Evolutionary conservation across 2,329 filamentous ascomycete species (phyloP).

Genomic region (Pseudogymnoascus sp.): DNA sequence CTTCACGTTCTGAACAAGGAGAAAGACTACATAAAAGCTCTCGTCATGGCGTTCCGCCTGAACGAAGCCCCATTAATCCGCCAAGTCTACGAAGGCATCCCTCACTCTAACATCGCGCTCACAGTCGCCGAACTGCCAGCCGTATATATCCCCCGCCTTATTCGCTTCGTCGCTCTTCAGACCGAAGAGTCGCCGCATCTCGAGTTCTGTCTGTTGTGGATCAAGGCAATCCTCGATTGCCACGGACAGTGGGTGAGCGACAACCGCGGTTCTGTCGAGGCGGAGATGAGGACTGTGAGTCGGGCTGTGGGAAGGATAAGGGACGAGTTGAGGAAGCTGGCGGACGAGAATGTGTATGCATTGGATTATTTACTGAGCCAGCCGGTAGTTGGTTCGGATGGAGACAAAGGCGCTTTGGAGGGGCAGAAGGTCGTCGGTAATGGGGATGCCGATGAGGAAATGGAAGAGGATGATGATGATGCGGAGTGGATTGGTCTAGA

Average conservation of each 20-base stretch:
- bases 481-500: slow-evolving; percentile 49
- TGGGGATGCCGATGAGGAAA: slow-evolving; percentile 28
- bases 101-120: slow-evolving; percentile 64
- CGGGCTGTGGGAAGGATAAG: slow-evolving; percentile 74
- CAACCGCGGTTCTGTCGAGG: slow-evolving; percentile 68
- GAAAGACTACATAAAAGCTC: slow-evolving; percentile 78
- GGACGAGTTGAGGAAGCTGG: slow-evolving; percentile 72
- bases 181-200: slow-evolving; percentile 87
- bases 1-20: slow-evolving; percentile 59
- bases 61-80: slow-evolving; percentile 78
- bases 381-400: slow-evolving; percentile 30
- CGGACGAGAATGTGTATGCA: slow-evolving; percentile 82
- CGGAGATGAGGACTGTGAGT: slow-evolving; percentile 76
- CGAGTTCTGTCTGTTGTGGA: slow-evolving; percentile 91
- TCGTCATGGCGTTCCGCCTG: slow-evolving; percentile 95
- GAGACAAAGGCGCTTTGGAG: slow-evolving; percentile 25
- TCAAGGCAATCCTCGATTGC: slow-evolving; percentile 70
- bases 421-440: slow-evolving; percentile 31
- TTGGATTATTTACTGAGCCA: slow-evolving; percentile 70
- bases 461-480: slow-evolving; percentile 34
- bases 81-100: slow-evolving; percentile 77
- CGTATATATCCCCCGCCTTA: slow-evolving; percentile 76
- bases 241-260: slow-evolving; percentile 83
- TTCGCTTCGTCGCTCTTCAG: slow-evolving; percentile 81
- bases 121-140: slow-evolving; percentile 72